These are phyloP conservation scores for Calonectria pseudoreteaudii DNA, from an alignment of 2,329 filamentous ascomycete genomes.

Conservation along the genomic window DNA sequence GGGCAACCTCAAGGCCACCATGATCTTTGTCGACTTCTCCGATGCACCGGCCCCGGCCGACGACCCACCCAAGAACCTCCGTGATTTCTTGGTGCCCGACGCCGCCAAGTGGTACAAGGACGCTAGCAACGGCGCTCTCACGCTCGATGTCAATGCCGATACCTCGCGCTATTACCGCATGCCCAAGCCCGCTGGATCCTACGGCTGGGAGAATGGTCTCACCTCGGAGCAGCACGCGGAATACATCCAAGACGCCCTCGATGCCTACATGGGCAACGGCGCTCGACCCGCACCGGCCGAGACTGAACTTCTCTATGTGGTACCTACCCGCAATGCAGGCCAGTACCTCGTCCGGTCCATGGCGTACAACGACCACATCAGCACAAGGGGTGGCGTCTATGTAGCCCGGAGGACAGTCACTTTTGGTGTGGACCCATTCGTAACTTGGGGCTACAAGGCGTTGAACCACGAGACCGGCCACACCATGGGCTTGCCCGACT, in stretches of 20 bases:
- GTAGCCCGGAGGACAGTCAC: slow-evolving; percentile 48
- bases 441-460: slow-evolving; percentile 47
- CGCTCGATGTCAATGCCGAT: slow-evolving; percentile 39
- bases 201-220: slow-evolving; percentile 22
- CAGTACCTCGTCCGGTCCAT: slow-evolving; percentile 21
- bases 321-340: slow-evolving; percentile 20
- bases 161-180: slow-evolving; percentile 42
- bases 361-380: not conserved
- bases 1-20: slow-evolving; percentile 46
- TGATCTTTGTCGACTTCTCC: slow-evolving; percentile 53
- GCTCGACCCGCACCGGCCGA: slow-evolving; percentile 1
- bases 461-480: slow-evolving; percentile 54
- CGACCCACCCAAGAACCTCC: slow-evolving; percentile 39
- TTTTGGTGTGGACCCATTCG: slow-evolving; percentile 47
- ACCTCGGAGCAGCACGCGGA: slow-evolving; percentile 6
- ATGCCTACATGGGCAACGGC: slow-evolving; percentile 21
- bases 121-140: slow-evolving; percentile 40
- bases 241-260: slow-evolving; percentile 33
- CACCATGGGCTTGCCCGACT: slow-evolving; percentile 52
- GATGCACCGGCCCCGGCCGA: slow-evolving; percentile 38
- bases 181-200: slow-evolving; percentile 42
- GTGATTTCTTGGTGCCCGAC: slow-evolving; percentile 26
- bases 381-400: slow-evolving; percentile 42
- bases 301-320: slow-evolving; percentile 32
- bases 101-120: slow-evolving; percentile 36